A percentile compares a stretch with the other conserved stretches of the same genome.
Conservation (phyloP, 2,329 filamentous ascomycete species). For the Chrysoporthe puriensis region DNA sequence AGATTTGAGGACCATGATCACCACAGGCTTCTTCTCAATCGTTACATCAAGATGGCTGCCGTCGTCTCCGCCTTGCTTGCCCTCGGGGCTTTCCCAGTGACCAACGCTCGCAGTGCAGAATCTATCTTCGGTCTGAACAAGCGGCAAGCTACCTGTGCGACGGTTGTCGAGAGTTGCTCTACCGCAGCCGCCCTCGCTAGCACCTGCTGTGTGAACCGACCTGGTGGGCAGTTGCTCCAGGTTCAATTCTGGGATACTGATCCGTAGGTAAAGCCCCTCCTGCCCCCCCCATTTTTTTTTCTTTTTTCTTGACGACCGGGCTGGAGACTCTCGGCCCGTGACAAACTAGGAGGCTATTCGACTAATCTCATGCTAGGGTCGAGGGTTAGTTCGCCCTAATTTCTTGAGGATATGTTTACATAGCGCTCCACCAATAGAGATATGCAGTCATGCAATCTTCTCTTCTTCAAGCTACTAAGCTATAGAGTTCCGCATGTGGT, state of each 20-base stretch:
- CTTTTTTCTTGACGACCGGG: neutral
- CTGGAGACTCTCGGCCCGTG: neutral
- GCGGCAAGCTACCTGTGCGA: conserved; percentile 22
- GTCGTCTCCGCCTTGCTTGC: conserved; percentile 17
- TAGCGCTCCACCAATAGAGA: no score
- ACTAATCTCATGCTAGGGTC: conserved; percentile 3
- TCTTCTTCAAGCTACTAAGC: neutral
- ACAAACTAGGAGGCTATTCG: neutral
- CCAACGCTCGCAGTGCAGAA: conserved; percentile 15
- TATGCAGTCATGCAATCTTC: no score
- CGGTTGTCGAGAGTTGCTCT: conserved; percentile 25
- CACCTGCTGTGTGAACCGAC: conserved; percentile 26
- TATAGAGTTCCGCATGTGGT: neutral
- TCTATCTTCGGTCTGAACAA: conserved; percentile 22
- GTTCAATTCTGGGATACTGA: conserved; percentile 29
- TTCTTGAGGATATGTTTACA: neutral
- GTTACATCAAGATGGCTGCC: conserved; percentile 8
- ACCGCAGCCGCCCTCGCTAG: conserved; percentile 13
- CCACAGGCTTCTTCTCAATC: neutral
- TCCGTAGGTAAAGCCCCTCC: conserved; percentile 8
- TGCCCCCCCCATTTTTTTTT: neutral
- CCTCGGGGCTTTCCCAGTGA: conserved; percentile 13
- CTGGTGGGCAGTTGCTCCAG: conserved; percentile 25
- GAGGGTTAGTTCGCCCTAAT: conserved; percentile 16
- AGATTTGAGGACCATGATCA: neutral